A percentile compares a stretch with the other conserved stretches of the same genome.
phyloP scores from a whole-genome alignment of 345 rosid genomes.

The Eucalyptus cladocalyx region DNA sequence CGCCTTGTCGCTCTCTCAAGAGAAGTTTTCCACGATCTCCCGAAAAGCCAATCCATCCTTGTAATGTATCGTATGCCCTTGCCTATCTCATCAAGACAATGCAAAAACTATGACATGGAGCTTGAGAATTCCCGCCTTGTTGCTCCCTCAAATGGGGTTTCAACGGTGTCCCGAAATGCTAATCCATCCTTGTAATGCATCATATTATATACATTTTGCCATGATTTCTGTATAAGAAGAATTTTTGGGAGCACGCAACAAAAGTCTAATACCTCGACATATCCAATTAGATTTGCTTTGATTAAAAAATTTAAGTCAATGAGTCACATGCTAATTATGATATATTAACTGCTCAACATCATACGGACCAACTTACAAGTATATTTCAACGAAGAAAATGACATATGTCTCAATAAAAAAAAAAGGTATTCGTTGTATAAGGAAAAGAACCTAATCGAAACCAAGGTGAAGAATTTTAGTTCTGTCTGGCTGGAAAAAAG shows the following conservation, averaged over 20 bases:
- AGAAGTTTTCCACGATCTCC: background rate
- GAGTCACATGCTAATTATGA: too few species aligned
- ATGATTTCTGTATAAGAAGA: background rate
- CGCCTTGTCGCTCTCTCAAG: background rate
- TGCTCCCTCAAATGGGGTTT: background rate
- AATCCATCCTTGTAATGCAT: background rate
- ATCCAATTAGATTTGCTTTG: too few species aligned
- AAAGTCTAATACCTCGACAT: background rate
- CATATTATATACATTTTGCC: background rate
- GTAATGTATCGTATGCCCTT: background rate
- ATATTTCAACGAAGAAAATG: background rate
- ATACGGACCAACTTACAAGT: background rate
- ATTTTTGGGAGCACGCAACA: too few species aligned
- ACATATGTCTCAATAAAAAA: background rate
- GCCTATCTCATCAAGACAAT: background rate
- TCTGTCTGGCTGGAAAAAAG: background rate
- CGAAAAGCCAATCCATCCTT: background rate
- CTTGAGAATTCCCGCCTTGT: background rate
- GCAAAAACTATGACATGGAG: background rate
- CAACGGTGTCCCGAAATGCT: background rate
- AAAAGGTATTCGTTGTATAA: background rate
- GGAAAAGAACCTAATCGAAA: background rate
- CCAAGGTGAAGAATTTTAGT: background rate
- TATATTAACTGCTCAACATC: too few species aligned
- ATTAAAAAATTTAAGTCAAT: rapidly evolving